phyloP scores from a whole-genome alignment of 2,329 filamentous ascomycete genomes.

The Kalaharituber pfeilii region DNA sequence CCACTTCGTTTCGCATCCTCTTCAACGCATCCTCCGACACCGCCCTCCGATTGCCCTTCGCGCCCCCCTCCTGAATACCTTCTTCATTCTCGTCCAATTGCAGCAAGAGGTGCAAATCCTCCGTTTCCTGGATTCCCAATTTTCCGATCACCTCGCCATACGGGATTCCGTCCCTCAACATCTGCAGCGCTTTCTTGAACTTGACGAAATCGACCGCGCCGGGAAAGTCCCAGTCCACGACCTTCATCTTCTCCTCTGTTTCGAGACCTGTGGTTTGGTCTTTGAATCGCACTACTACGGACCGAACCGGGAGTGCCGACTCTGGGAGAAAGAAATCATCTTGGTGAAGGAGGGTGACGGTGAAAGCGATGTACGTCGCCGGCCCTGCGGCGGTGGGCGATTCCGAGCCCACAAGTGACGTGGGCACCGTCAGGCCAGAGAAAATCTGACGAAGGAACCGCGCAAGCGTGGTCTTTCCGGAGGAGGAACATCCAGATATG shows the following conservation, averaged over 20 bases:
- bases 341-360: conserved; percentile 70
- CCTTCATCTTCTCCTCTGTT: conserved; percentile 30
- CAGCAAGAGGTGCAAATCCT: too few relatives aligned
- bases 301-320: conserved; percentile 32
- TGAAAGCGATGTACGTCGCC: conserved; percentile 19
- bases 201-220: conserved; percentile 55
- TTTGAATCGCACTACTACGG: not conserved
- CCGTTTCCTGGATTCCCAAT: not conserved
- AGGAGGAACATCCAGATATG: conserved; percentile 78
- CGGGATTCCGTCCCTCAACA: conserved; percentile 37
- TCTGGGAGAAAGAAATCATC: conserved; percentile 92
- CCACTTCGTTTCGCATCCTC: conserved; percentile 16
- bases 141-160: not conserved
- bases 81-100: conserved; percentile 22
- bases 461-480: conserved; percentile 86
- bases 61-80: too few relatives aligned
- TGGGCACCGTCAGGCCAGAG: conserved; percentile 27
- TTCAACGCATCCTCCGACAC: conserved; percentile 22
- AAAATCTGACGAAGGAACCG: conserved; percentile 71
- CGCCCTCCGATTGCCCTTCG: too few relatives aligned
- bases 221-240: conserved; percentile 85
- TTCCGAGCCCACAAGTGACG: too few relatives aligned
- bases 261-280: conserved; percentile 12
- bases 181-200: conserved; percentile 47
- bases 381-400: too few relatives aligned